Conservation (phyloP, 148 eudicot genomes). For the Rhododendron ferrugineum region DNA sequence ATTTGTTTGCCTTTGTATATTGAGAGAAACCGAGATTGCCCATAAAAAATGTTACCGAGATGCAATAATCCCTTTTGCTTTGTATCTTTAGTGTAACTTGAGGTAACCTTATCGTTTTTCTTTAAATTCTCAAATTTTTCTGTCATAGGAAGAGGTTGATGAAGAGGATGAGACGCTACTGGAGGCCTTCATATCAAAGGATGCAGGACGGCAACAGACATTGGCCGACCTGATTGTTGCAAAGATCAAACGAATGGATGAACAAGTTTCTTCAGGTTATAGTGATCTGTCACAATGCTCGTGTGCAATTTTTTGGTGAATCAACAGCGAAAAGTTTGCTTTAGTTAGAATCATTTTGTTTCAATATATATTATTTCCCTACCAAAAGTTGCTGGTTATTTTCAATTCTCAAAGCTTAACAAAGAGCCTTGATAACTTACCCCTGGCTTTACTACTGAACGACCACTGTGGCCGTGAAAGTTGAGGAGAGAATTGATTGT, state of each 20-base stretch:
- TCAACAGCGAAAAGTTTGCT: background rate
- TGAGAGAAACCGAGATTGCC: background rate
- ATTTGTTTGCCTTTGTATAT: background rate
- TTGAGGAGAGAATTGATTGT: background rate
- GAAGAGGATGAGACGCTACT: conserved; percentile 80
- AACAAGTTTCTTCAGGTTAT: conserved; percentile 57
- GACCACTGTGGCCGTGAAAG: background rate
- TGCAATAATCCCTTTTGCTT: background rate
- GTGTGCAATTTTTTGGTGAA: background rate
- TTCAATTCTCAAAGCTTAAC: background rate
- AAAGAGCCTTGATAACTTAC: background rate
- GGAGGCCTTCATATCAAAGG: conserved; percentile 67
- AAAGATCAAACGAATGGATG: conserved; percentile 61
- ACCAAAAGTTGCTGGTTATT: background rate
- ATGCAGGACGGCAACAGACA: conserved; percentile 55
- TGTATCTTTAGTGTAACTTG: background rate
- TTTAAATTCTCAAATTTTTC: background rate
- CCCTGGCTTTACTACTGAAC: background rate
- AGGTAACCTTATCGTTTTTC: background rate
- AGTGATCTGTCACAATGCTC: background rate
- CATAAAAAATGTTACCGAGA: background rate
- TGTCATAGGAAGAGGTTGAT: conserved; percentile 47
- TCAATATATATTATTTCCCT: background rate
- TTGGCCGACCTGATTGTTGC: conserved; percentile 72
- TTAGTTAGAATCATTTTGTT: background rate